These are phyloP conservation scores for Pseudocercospora macadamiae DNA, from an alignment of 2,329 filamentous ascomycete genomes.

Conservation along the genomic window DNA sequence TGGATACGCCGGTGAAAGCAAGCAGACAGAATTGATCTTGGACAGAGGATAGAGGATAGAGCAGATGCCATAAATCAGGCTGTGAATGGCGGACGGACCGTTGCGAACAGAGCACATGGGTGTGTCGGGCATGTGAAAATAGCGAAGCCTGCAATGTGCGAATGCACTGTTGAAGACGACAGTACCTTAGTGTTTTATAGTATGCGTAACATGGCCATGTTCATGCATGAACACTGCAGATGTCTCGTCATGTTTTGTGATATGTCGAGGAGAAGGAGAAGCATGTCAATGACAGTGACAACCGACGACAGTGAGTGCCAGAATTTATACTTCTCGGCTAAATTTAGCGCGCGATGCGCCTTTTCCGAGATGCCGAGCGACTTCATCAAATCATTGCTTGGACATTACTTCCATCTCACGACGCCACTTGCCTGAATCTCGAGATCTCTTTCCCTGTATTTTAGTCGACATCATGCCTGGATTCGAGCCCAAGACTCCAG, in stretches of 20 bases:
- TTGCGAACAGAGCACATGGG: too few relatives aligned
- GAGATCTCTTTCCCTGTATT: not conserved
- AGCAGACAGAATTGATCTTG: too few relatives aligned
- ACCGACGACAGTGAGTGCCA: conserved; percentile 40
- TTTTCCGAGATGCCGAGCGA: not conserved
- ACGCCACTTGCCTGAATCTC: not conserved
- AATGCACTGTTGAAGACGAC: too few relatives aligned
- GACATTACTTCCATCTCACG: not conserved
- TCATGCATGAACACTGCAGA: not conserved
- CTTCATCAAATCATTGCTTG: not conserved
- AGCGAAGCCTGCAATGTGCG: too few relatives aligned
- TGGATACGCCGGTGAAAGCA: conserved; percentile 44
- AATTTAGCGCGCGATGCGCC: not conserved
- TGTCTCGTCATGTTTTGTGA: not conserved
- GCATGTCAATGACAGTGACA: not conserved
- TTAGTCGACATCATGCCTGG: conserved; percentile 30
- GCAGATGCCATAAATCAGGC: too few relatives aligned
- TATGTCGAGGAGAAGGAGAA: not conserved
- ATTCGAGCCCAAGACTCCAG: conserved; percentile 77
- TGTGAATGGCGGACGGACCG: too few relatives aligned
- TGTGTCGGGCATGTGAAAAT: too few relatives aligned
- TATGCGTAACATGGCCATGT: not conserved
- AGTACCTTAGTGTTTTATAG: too few relatives aligned
- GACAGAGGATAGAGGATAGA: too few relatives aligned
- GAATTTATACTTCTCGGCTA: conserved; percentile 4